Percentiles rank a stretch among this genome's conserved stretches.
Conservation (phyloP, 2,329 filamentous ascomycete species). For the Hortaea werneckii region DNA sequence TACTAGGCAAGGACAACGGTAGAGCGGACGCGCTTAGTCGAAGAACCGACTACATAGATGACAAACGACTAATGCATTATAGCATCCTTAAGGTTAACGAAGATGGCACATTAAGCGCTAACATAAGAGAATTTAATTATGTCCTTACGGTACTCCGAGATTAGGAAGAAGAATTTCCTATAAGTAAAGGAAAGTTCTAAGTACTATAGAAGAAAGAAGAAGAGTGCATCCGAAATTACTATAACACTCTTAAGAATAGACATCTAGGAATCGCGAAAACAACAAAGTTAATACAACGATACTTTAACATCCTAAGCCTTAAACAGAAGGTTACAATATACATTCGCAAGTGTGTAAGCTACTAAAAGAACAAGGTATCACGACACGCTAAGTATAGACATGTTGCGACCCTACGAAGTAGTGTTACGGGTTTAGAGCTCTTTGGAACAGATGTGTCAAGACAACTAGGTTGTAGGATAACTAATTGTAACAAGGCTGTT, state of each 20-base stretch:
- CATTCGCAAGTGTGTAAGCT: slow-evolving; percentile 5
- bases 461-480: no score
- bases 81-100: neutral
- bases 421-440: no score
- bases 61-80: neutral
- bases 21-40: neutral
- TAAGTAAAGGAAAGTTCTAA: slow-evolving; percentile 6
- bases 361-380: slow-evolving; percentile 5
- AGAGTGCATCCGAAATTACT: slow-evolving; percentile 7
- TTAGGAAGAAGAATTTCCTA: slow-evolving; percentile 5
- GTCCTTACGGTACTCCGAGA: slow-evolving; percentile 4
- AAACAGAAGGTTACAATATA: slow-evolving; percentile 1
- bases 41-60: slow-evolving; percentile 1
- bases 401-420: no score
- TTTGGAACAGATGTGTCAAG: no score
- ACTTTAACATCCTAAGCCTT: slow-evolving; percentile 5
- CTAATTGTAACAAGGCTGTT: no score
- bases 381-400: slow-evolving; percentile 6
- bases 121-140: slow-evolving; percentile 1
- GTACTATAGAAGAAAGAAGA: slow-evolving; percentile 3
- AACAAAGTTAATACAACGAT: slow-evolving; percentile 2
- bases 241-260: slow-evolving; percentile 4
- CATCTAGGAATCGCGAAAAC: slow-evolving; percentile 2
- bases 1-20: neutral
- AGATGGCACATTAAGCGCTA: neutral